Evolutionary conservation across 306 rosid species (phyloP), one percentile per base, ranked within the genome.

Genomic region (Quercus glauca): DNA sequence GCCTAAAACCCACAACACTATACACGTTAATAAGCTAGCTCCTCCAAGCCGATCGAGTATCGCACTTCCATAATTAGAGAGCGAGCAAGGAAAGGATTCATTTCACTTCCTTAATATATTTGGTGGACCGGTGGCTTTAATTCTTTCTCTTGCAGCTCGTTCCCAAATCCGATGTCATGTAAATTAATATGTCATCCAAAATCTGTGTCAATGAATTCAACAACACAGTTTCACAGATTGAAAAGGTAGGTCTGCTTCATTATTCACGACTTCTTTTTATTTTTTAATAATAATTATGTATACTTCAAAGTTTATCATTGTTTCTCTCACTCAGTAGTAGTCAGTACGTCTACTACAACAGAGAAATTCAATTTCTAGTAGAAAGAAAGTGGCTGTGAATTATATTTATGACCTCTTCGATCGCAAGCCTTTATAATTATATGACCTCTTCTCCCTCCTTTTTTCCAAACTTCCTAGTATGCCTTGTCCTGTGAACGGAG

Each of bases 381-480:
- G 20, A 51, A n/a, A 23, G 19, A 55, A 21, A 74, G 37, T 7
- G 63, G 11, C 9, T 68, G 15, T 59, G 52, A 23, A 37, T n/a
- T 12, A 6, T 51, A 79, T 83, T 82, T 76, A 82, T 80, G 33
- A 18, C 74, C 80, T 23, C 72, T 2, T 72, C 78, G 6, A 33
- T 5, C 80, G 67, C 67, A 33, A 33, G 37, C 37, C 37, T 33
- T 4, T 5, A 33, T 33, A 33, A 33, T 33, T 33, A 33, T 33
- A 33, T 33, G 37, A 33, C 10, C 43, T 63, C 45, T 69, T 76
- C 79, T 80, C 65, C 73, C 53, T 67, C 51, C 55, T 55, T 37
- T 82, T 71, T 59, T 82, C 86, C 71, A 79, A 52, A 35, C 76
- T 37, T 76, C 31, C 57, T 53, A 85, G 45, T 5, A 82, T 29